Base-by-base conservation (phyloP, 768 basidiomycete species). In the Russula sp. region DNA sequence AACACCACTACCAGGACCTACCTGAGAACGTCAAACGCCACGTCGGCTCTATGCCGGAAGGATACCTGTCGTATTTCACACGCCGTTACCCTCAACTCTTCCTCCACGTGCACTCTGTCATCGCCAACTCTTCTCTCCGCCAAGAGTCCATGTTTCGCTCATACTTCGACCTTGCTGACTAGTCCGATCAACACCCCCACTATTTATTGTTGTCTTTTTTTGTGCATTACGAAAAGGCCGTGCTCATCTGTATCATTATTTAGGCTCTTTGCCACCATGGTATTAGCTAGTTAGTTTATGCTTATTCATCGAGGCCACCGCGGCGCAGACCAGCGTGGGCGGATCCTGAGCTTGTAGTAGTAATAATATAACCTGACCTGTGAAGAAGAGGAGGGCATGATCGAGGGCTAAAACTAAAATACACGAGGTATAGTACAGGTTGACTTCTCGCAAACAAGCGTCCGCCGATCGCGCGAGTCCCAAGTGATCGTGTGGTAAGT, bases 1-100 rank as follows among this genome's bases (percentile, higher is more conserved):
- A 94, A 89, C 89, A 98, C 66, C 95, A 98, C 71, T 97, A 96
- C 71, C 96, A 98, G 76, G 97, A 99, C 75, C 76, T 99, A 11
- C 96, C 96, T 1, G 92, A 94, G 66, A 85, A 88, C 68, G 91
- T 93, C 57, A 94, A 91, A 71, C 84, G 88, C 47, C 85, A 90
- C 75, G 79, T 98, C 10, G 95, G 96, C 5, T 80, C 89, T 13
- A 88, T 98, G 80, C 97, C 97, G 0, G 87, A 89, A 65, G 96
- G 96, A 11, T 98, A 91, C 78, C 75, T 99, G 57, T 77, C 81
- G 1, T 99, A 98, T 74, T 99, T 98, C 72, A 98, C 96, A 3
- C 81, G 84, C 35, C 85, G 94, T n/a, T 98, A 89, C 77, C 97
- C 97, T 14, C 79, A 76, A 16, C 81, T 98, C 9, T 93, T 99